Base-by-base conservation (phyloP, 768 basidiomycete species). In the Epithele typhae region DNA sequence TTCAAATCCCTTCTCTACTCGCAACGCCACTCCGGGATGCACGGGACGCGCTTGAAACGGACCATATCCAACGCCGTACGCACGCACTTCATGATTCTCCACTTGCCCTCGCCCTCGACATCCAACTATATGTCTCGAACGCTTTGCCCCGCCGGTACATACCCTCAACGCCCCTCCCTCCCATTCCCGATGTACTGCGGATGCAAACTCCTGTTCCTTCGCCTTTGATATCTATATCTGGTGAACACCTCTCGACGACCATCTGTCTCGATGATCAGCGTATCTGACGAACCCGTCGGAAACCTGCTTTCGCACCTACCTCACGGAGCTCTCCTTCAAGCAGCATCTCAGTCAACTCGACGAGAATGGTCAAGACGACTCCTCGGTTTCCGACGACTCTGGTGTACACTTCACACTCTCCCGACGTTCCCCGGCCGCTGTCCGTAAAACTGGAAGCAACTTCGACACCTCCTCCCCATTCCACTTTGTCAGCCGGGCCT, bases 301-400 rank as follows among this genome's bases (percentile, higher is more conserved):
- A 67, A 83, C 83, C 38, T 92, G 92, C 6, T 97, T 99, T 68
- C 83, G 94, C 43, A 76, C 92, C 17, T 94, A 91, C 69, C 83
- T 98, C 56, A 98, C 94, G n/a, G 93, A 96, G 61, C 89, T 90
- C 61, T 94, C 92, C 21, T 97, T 99, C 65, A 89, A 94, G 43
- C 88, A 90, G 45, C 93, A 97, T 65, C 78, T 97, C 50, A 89
- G 82, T 50, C 84, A 84, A 45, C 79, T 96, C 58, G 85, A 93
- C 57, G 84, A 84, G 58, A 71, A 68, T 38, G 61, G 68, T 47
- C 77, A 82, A 43, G 82, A 84, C 46, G 72, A 78, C 47, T 62
- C 62, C 44, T 56, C 66, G 5, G 59, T 60, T 30, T 52, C 59
- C 19, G 61, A 65, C 17, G 56, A 58, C 24, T 54, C 60, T 9